Percentiles rank a stretch among this genome's conserved stretches.
Conservation (phyloP, 2,329 filamentous ascomycete genomes). For the Ceratocystis destructans region DNA sequence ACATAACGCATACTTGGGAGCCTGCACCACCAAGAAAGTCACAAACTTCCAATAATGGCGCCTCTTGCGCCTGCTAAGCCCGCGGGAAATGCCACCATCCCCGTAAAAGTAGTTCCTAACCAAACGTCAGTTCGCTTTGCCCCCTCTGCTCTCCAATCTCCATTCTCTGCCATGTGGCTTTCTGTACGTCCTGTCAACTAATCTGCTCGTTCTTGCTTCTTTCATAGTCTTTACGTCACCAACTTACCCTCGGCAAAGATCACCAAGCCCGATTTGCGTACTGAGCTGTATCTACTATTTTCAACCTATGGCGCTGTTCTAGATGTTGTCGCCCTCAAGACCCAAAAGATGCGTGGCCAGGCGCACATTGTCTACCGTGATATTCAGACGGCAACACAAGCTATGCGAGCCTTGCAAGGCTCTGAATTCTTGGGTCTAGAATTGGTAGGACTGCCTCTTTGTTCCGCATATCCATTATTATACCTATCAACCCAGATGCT, state of each 20-base stretch:
- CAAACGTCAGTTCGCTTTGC: conserved; percentile 49
- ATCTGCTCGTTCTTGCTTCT: background rate
- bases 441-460: conserved; percentile 47
- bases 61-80: conserved; percentile 11
- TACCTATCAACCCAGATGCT: background rate
- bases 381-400: conserved; percentile 80
- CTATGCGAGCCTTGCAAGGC: conserved; percentile 77
- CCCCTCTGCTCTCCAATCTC: conserved; percentile 1
- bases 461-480: background rate
- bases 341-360: conserved; percentile 85
- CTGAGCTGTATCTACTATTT: conserved; percentile 83
- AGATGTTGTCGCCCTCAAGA: conserved; percentile 82
- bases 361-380: conserved; percentile 88
- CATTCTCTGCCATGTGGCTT: background rate
- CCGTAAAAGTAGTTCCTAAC: conserved; percentile 43
- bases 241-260: conserved; percentile 80
- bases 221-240: conserved; percentile 65
- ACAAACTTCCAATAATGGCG: conserved; percentile 12
- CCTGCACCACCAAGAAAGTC: too few species aligned
- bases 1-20: conserved; percentile 22
- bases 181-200: background rate
- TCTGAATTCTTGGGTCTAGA: conserved; percentile 73
- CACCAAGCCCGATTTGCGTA: conserved; percentile 73
- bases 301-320: conserved; percentile 86
- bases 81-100: background rate